Evolutionary conservation across 2,329 filamentous ascomycete genomes (phyloP), one percentile per base, ranked within the genome.

Genomic region (Fusarium sp.): DNA sequence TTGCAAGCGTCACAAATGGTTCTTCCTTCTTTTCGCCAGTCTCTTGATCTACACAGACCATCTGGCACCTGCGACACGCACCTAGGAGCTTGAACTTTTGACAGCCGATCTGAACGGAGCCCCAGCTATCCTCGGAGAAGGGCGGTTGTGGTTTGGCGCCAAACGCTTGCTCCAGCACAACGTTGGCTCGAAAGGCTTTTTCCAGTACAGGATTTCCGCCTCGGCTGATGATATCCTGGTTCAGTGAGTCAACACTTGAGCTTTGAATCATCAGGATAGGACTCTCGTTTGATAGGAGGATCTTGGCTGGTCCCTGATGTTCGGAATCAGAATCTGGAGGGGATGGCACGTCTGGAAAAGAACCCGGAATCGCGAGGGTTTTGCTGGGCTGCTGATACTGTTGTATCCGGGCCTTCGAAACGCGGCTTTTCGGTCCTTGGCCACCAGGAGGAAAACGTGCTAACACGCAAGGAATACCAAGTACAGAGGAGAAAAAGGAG

Each of bases 41-140:
- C 42, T 87, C 80, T 73, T 97, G 95, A 70, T 99, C 88, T 41
- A 98, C 86, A 72, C 94, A 97, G 9, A 99, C 89, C 93, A 99
- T 98, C 73, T 97, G 93, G 68, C 95, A 99, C 56, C 95, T 82
- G 57, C 92, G 85, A 70, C 95, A 99, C 4, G 90, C 85, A 1
- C 93, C 94, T 5, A 98, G 77, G 69, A 96, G 85, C 59, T 89
- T 81, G 68, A 92, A 90, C 9, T 77, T 74, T 55, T 88, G 82
- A 3, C 74, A 66, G 2, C 89, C 90, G 53, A 97, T 89, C 9
- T 77, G 80, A 36, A 97, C 69, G 14, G 76, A 80, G 11, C 78
- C 79, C 94, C 94, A 98, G 6, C 78, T 74, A 66, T 98, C 95
- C 76, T 98, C 94, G 1, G 84, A 82, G 73, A 95, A 98, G 1